Evolutionary conservation across 352 stramenopile genomes (phyloP).

Genomic region (Thalassiosira livingstoniorum): DNA sequence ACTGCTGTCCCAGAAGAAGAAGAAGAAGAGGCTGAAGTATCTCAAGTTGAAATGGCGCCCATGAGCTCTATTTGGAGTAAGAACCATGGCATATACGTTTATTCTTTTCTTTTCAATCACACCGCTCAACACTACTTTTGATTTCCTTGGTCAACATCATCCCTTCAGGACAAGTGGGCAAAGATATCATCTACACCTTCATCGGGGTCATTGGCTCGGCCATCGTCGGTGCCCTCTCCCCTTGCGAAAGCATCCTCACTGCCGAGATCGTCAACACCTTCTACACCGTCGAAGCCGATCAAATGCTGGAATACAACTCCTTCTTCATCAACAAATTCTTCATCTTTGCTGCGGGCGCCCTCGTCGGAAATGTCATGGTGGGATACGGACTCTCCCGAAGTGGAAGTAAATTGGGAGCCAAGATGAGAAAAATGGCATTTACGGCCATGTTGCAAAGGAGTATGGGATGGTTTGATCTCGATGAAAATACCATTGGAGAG

Average conservation of each 20-base stretch:
- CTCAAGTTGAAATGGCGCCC: slow-evolving; percentile 13
- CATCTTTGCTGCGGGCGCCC: slow-evolving; percentile 49
- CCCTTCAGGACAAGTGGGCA: too few species aligned
- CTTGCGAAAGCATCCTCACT: slow-evolving; percentile 61
- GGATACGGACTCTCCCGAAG: slow-evolving; percentile 53
- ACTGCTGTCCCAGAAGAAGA: slow-evolving; percentile 1
- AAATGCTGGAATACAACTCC: slow-evolving; percentile 52
- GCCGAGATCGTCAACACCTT: slow-evolving; percentile 59
- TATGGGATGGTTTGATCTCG: slow-evolving; percentile 58
- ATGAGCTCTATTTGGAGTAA: slow-evolving; percentile 48
- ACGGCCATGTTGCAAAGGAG: slow-evolving; percentile 40
- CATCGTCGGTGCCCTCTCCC: slow-evolving; percentile 51
- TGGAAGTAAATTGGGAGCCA: slow-evolving; percentile 39
- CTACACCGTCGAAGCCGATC: slow-evolving; percentile 47
- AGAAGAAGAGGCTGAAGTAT: slow-evolving; percentile 23
- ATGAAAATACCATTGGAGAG: slow-evolving; percentile 50
- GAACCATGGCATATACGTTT: too few species aligned
- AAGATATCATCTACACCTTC: slow-evolving; percentile 41
- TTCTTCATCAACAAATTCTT: slow-evolving; percentile 45
- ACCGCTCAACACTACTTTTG: too few species aligned
- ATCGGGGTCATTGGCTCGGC: slow-evolving; percentile 54
- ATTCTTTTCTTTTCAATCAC: too few species aligned
- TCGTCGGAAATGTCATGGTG: slow-evolving; percentile 58
- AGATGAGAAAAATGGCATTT: slow-evolving; percentile 49
- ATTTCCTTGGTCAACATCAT: too few species aligned